These are phyloP conservation scores for Medicago arabica DNA, from an alignment of 306 rosid species.

Conservation along the genomic window DNA sequence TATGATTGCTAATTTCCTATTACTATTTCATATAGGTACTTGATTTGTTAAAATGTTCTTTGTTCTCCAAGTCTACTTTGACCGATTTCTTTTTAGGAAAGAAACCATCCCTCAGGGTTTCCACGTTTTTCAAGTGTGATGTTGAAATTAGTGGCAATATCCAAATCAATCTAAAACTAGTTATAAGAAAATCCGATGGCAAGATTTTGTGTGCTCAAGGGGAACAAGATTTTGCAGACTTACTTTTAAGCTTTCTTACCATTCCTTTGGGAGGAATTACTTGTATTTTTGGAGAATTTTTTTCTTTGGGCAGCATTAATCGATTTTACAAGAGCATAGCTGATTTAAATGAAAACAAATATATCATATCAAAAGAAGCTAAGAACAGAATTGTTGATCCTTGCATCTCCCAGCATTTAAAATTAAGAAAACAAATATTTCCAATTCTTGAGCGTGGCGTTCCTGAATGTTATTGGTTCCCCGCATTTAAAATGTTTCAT, in stretches of 20 bases:
- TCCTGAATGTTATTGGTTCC: too few species aligned
- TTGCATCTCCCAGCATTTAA: too few species aligned
- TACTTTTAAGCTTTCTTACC: conserved; percentile 14
- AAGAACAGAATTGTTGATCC: neutral
- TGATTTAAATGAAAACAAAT: neutral
- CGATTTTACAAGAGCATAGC: neutral
- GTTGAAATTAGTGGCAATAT: too few species aligned
- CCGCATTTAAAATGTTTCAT: too few species aligned
- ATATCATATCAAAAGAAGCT: neutral
- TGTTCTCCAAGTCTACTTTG: neutral
- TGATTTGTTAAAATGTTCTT: conserved; percentile 19
- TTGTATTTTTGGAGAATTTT: neutral
- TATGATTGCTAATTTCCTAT: too few species aligned
- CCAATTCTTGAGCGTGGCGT: too few species aligned
- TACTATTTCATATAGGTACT: neutral
- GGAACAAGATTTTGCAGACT: neutral
- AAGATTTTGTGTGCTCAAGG: conserved; percentile 10
- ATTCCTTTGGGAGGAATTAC: conserved; percentile 10
- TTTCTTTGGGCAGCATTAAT: neutral
- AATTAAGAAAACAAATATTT: too few species aligned
- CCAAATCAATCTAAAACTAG: too few species aligned
- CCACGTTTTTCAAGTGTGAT: too few species aligned
- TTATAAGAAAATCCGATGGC: neutral
- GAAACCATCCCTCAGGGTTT: too few species aligned
- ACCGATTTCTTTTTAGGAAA: neutral